phyloP scores from a whole-genome alignment of 768 basidiomycete species.

The Saitozyma podzolica region DNA sequence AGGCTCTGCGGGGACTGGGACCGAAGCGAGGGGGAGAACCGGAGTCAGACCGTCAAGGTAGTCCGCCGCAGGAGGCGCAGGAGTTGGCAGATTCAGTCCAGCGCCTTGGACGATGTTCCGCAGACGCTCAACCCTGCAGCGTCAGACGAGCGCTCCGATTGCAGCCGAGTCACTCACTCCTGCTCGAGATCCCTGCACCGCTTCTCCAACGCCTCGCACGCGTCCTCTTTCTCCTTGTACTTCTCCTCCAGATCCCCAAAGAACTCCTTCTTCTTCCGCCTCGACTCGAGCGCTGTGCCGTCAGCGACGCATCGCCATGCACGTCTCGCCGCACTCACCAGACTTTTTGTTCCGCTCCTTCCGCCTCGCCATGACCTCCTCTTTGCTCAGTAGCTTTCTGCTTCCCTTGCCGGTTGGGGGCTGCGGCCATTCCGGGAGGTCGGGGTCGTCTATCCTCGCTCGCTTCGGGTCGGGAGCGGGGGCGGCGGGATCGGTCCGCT shows the following conservation, averaged over 20 bases:
- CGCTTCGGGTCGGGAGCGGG: too few species aligned
- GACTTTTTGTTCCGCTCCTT: constrained; percentile 17
- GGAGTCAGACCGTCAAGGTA: too few species aligned
- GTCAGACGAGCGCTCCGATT: background rate
- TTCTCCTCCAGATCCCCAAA: constrained; percentile 2
- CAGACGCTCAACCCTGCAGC: constrained; percentile 6
- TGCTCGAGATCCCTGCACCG: constrained; percentile 11
- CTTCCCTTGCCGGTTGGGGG: background rate
- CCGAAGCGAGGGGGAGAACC: too few species aligned
- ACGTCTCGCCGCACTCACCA: background rate
- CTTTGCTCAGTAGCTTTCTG: background rate
- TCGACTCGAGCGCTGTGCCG: background rate
- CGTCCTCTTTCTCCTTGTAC: constrained; percentile 7
- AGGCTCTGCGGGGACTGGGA: background rate
- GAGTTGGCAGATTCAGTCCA: background rate
- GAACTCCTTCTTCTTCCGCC: constrained; percentile 10
- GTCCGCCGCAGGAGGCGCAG: background rate
- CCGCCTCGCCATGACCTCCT: constrained; percentile 9
- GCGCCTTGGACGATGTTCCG: background rate
- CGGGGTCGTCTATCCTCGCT: too few species aligned
- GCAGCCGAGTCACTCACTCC: constrained; percentile 8
- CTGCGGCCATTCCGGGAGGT: too few species aligned
- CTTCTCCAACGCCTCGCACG: constrained; percentile 2
- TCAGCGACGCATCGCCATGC: background rate
- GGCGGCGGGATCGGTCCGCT: too few species aligned